These are phyloP conservation scores for Pythium monospermum DNA, from an alignment of 352 stramenopile genomes.

Conservation along the genomic window DNA sequence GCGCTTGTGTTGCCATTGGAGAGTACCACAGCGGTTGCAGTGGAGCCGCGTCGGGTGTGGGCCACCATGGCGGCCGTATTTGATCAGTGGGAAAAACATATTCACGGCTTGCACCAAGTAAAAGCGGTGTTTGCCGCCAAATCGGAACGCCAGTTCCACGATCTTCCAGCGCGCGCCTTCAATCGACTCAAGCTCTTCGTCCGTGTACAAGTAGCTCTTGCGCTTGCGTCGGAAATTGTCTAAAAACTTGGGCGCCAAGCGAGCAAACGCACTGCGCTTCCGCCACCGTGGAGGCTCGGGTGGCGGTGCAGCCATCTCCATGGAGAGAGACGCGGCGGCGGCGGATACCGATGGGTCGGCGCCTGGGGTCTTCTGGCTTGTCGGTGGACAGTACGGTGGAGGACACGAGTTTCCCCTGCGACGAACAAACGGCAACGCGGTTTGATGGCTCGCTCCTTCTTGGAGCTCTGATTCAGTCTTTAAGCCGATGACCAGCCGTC, in stretches of 20 bases:
- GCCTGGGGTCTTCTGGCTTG: neutral
- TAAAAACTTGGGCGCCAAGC: slow-evolving; percentile 53
- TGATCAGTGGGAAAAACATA: slow-evolving; percentile 78
- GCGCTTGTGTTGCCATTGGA: slow-evolving; percentile 87
- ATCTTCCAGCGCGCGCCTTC: slow-evolving; percentile 84
- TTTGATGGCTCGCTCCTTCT: neutral
- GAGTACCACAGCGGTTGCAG: slow-evolving; percentile 73
- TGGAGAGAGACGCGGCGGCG: neutral
- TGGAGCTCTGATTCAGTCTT: slow-evolving; percentile 59
- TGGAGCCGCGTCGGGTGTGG: slow-evolving; percentile 68
- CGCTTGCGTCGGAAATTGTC: slow-evolving; percentile 67
- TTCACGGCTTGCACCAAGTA: slow-evolving; percentile 86
- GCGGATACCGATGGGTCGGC: slow-evolving; percentile 1
- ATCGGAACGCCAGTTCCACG: slow-evolving; percentile 80
- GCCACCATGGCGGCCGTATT: slow-evolving; percentile 72
- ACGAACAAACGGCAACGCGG: slow-evolving; percentile 19
- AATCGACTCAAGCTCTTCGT: slow-evolving; percentile 73
- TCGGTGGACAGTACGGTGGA: slow-evolving; percentile 22
- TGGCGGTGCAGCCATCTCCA: neutral
- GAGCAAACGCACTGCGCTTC: slow-evolving; percentile 55
- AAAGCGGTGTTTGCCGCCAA: slow-evolving; percentile 76
- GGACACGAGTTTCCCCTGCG: slow-evolving; percentile 70
- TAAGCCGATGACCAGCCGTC: slow-evolving; percentile 67
- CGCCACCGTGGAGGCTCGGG: slow-evolving; percentile 17
- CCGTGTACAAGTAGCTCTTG: slow-evolving; percentile 72